Evolutionary conservation across 805 yeast species (phyloP), one percentile per base, ranked within the genome.

Genomic region (Myxozyma vanderwaltii): DNA sequence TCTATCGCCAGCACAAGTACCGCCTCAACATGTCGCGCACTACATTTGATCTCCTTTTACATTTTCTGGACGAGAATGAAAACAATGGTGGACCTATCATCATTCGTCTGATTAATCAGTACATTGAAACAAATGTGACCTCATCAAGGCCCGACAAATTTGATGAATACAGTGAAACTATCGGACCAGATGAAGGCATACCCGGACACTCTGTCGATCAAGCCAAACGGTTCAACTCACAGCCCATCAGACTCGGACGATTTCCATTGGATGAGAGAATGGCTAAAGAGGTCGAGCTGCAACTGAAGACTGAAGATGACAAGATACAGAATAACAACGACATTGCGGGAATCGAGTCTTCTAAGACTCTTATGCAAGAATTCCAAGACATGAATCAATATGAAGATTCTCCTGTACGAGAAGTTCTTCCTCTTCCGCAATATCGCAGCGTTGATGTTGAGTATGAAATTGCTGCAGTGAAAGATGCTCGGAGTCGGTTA

Each of bases 31-130:
- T 92, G 47, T 86, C 96, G 13, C 85, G 88, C 63, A 91, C 97
- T 0, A 84, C 96, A 3, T 80, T 92, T 69, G 94, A 91, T 71
- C 76, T 92, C 66, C 79, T 94, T 64, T 77, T 94, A 54, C 89
- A 89, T 71, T 92, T 91, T 67, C 74, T 94, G 55, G 96, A 90
- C 71, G 97, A 92, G 70, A 89, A 91, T 71, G 97, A 91, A 73
- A 86, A 87, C 8, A 85, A 86, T 55, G 98, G 98, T 44, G 98
- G 98, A 1, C 86, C 91, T 1, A 82, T 92, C 39, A 78, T 92
- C 54, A 89, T 94, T 49, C 79, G 97, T 66, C 80, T 90, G 50
- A 85, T 94, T 63, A 94, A 94, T 75, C 91, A 90, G 74, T 84
- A 89, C 71, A 79, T 94, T 67, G 85, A 81, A 43, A 68, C 75